Base-by-base conservation (phyloP, 169 alveolate genomes). In the Cryptosporidium sp. region DNA sequence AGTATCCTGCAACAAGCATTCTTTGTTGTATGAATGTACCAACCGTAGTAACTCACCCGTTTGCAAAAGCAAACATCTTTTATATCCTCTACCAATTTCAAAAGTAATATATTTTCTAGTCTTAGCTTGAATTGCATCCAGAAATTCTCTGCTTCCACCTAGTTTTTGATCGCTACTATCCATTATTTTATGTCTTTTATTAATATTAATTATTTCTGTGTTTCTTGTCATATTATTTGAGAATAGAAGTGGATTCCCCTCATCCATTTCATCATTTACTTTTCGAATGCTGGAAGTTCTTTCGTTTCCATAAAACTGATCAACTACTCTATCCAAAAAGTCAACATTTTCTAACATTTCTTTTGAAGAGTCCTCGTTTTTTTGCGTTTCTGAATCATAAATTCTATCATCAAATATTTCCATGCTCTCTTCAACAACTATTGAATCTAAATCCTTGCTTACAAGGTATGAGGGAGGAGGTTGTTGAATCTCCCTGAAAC, bases 1-100 rank as follows among this genome's bases (percentile, higher is more conserved):
- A n/a, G 89, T 80, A 62, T 80, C 89, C 60, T 80, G 89, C 39
- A 80, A n/a, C 5, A 80, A 29, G 35, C 89, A 80, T 7, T 80
- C 89, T 26, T 80, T 80, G 53, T 80, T 80, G 68, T 80, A 80
- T 14, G 89, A 80, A 45, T 80, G 89, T 6, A 80, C 89, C 42
- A 80, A 29, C 26, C 89, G 62, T 67, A 80, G 26, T 44, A 80
- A 56, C 70, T 80, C 89, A 1, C 89, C 89, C 2, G 89, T 80
- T 62, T 80, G 89, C 42, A 80, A 42, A 9, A 58, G 75, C 45
- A 80, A 37, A 44, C 89, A 80, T 14, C 89, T 75, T 62, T 65
- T 80, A 62, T 80, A 80, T 42, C 89, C 89, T 29, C 89, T 60
- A 5, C 89, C 89, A 29, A 80, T 80, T 33, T 80, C 89, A 80